Evolutionary conservation across 1,139 yeast species (phyloP), one percentile per base, ranked within the genome.

Genomic region (Chernovozyma sophiae-reginae): DNA sequence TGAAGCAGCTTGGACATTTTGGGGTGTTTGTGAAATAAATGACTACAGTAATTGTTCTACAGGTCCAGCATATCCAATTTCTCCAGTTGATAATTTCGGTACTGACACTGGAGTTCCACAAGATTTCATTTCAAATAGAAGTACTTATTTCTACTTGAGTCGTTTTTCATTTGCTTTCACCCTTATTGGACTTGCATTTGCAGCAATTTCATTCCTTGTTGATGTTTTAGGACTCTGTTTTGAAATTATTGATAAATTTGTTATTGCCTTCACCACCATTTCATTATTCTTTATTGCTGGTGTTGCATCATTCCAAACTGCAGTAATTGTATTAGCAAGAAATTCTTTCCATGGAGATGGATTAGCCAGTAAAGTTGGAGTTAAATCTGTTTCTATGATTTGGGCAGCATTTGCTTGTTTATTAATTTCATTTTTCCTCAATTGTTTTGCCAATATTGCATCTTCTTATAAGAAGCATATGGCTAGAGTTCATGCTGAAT

Each of bases 1-100:
- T 24, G 49, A 49, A 40, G 65, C 86, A 15, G 78, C 86, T 46
- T 84, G 92, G 92, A 80, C 90, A 2, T 84, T 79, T 66, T 84
- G 94, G 94, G 92, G 92, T 48, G 73, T 81, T 33, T 81, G 89
- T 59, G 70, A 72, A 38, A 62, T 63, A 34, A 41, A 51, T 18
- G 53, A 62, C 50, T 62, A 64, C 44, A 62, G 70, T 35, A 74
- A 81, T 14, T 69, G 76, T 52, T 46, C 53, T 25, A 53, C 55
- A 35, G 74, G 72, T 13, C 75, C 76, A 30, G 90, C 83, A 33
- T 72, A 66, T 52, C 86, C 90, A 41, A 62, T 84, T 45, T 80
- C 89, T 4, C 92, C 92, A 23, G 72, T 62, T 40, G 86, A 82
- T 58, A 83, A 84, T 62, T 83, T 81, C 48, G 68, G 66, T 36